Conservation (phyloP, 192 early-diverging fungal species). For the Phlyctochytrium bullatum region DNA sequence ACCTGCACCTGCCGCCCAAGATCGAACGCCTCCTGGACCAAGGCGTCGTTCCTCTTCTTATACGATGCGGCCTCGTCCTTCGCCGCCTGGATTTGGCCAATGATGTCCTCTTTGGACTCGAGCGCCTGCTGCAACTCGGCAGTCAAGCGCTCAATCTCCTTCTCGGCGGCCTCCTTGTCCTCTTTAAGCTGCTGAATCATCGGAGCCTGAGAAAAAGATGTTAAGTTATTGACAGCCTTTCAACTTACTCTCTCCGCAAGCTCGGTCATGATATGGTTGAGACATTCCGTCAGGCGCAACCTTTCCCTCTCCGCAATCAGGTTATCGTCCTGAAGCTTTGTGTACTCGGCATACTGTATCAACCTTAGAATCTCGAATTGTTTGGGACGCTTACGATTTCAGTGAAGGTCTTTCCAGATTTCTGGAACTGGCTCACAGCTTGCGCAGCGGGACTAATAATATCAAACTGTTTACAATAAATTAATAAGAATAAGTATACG, state of each 20-base stretch:
- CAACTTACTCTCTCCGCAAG: slow-evolving; percentile 21
- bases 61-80: slow-evolving; percentile 10
- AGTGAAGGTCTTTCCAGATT: slow-evolving; percentile 30
- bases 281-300: slow-evolving; percentile 8
- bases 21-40: slow-evolving; percentile 19
- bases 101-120: background rate
- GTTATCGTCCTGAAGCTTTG: slow-evolving; percentile 16
- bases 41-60: background rate
- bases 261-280: slow-evolving; percentile 21
- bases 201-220: slow-evolving; percentile 25
- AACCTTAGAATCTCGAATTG: background rate
- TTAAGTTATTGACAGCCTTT: no score
- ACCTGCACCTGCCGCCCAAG: slow-evolving; percentile 32
- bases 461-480: background rate
- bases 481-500: no score
- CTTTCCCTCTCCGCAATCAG: slow-evolving; percentile 6
- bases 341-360: slow-evolving; percentile 24
- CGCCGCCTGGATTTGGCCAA: background rate
- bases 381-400: slow-evolving; percentile 21
- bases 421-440: slow-evolving; percentile 22
- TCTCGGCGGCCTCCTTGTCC: slow-evolving; percentile 20
- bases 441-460: slow-evolving; percentile 24
- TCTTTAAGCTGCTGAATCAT: slow-evolving; percentile 15
- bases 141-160: slow-evolving; percentile 11
- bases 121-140: slow-evolving; percentile 3